A percentile compares a stretch with the other conserved stretches of the same genome.
These are phyloP conservation scores for Colletotrichum brevisporum DNA, from an alignment of 2,329 filamentous ascomycete genomes.

Conservation along the genomic window DNA sequence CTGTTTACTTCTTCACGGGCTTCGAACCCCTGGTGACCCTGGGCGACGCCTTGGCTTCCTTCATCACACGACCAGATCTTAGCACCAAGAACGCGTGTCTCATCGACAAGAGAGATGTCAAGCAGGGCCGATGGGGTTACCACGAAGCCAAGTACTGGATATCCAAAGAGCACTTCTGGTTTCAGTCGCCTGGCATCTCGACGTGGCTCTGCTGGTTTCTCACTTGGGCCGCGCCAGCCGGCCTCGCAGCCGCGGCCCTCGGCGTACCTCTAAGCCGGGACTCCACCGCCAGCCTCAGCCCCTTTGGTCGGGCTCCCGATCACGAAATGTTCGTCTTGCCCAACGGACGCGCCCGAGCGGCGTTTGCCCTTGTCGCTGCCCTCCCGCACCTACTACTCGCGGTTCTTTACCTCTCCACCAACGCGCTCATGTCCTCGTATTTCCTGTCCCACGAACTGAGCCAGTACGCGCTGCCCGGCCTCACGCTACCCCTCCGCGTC, in stretches of 20 bases:
- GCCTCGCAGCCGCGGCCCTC: conserved; percentile 56
- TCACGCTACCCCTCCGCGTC: conserved; percentile 57
- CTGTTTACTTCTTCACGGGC: conserved; percentile 47
- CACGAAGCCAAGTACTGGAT: conserved; percentile 60
- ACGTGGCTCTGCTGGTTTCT: conserved; percentile 59
- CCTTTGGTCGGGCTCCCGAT: conserved; percentile 56
- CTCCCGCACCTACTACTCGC: conserved; percentile 65
- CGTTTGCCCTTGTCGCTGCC: conserved; percentile 56
- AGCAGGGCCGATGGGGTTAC: conserved; percentile 58
- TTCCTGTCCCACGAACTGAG: conserved; percentile 66
- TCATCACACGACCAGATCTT: conserved; percentile 61
- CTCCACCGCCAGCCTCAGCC: conserved; percentile 50
- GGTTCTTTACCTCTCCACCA: conserved; percentile 62
- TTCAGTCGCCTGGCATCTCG: conserved; percentile 56
- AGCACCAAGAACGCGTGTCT: conserved; percentile 61
- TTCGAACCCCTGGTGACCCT: conserved; percentile 63
- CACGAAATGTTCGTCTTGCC: conserved; percentile 50
- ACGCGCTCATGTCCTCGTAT: conserved; percentile 63
- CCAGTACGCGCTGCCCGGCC: conserved; percentile 55
- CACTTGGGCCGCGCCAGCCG: conserved; percentile 55
- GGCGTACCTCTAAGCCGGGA: conserved; percentile 51
- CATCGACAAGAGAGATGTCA: conserved; percentile 62
- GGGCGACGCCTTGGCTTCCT: conserved; percentile 66
- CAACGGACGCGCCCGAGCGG: conserved; percentile 44
- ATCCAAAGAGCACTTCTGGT: conserved; percentile 59